Conservation (phyloP, 2,329 filamentous ascomycete species). For the Elsinoe ampelina region DNA sequence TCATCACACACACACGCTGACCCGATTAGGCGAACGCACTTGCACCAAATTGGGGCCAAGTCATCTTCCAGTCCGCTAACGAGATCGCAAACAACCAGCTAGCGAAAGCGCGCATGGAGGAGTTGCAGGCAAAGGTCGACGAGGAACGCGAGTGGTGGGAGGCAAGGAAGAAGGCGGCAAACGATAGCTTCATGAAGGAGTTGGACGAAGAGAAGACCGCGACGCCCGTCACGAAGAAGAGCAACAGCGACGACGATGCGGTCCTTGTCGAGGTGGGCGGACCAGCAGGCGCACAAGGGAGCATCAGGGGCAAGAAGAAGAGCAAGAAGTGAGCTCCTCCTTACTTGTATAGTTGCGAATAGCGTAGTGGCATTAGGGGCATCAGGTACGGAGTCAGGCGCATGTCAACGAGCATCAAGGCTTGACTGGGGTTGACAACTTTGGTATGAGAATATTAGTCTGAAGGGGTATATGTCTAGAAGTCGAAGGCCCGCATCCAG, state of each 20-base stretch:
- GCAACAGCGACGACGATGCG: slow-evolving; percentile 58
- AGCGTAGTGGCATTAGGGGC: background rate
- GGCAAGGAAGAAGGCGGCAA: slow-evolving; percentile 64
- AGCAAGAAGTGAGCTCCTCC: slow-evolving; percentile 41
- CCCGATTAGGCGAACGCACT: slow-evolving; percentile 73
- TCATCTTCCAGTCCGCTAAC: slow-evolving; percentile 94
- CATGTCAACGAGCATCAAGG: background rate
- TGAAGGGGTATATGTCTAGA: slow-evolving; percentile 14
- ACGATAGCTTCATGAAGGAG: slow-evolving; percentile 75
- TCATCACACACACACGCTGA: too few species aligned
- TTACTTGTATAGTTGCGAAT: background rate
- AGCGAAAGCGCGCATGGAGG: slow-evolving; percentile 64
- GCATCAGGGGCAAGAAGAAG: slow-evolving; percentile 51
- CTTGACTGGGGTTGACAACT: background rate
- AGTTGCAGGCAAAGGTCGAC: slow-evolving; percentile 61
- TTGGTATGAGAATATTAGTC: background rate
- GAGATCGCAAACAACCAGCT: slow-evolving; percentile 82
- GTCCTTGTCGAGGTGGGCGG: slow-evolving; percentile 64
- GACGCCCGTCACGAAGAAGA: slow-evolving; percentile 20
- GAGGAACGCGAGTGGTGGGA: slow-evolving; percentile 90
- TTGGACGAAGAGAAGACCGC: slow-evolving; percentile 49
- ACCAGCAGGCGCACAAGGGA: slow-evolving; percentile 34
- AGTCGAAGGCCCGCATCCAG: slow-evolving; percentile 3
- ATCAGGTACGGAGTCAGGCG: background rate
- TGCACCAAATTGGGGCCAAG: slow-evolving; percentile 78